A percentile compares a stretch with the other conserved stretches of the same genome.
Conservation (phyloP, 208 protist genomes). For the Leishmania amazonensis region DNA sequence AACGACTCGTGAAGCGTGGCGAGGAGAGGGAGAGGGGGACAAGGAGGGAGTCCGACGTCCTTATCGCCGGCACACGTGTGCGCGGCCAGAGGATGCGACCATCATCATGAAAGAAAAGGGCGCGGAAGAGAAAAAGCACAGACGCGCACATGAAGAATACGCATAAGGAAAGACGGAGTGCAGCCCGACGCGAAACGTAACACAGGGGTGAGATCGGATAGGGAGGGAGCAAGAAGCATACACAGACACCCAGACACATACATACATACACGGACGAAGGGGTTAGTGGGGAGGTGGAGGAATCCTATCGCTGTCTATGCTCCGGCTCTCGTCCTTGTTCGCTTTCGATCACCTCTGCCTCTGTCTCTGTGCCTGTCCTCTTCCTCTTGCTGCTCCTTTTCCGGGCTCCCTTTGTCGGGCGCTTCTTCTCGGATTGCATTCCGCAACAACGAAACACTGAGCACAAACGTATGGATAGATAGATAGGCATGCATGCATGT, state of each 20-base stretch:
- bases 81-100: no score
- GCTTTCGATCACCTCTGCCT: not conserved
- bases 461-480: no score
- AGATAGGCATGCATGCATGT: accelerated
- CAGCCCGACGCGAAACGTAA: not conserved
- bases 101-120: not conserved
- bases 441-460: no score
- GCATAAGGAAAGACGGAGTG: not conserved
- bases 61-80: not conserved
- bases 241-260: not conserved
- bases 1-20: no score
- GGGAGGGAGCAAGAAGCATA: not conserved
- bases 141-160: not conserved
- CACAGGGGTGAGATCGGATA: not conserved
- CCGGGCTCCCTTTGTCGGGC: not conserved
- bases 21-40: not conserved
- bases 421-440: no score
- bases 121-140: not conserved
- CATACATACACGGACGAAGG: not conserved
- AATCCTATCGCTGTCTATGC: not conserved
- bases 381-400: not conserved
- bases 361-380: not conserved
- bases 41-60: not conserved
- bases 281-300: not conserved
- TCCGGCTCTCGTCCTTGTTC: not conserved